Evolutionary conservation across 2,329 filamentous ascomycete genomes (phyloP).

Genomic region (Rugonectria rugulosa): DNA sequence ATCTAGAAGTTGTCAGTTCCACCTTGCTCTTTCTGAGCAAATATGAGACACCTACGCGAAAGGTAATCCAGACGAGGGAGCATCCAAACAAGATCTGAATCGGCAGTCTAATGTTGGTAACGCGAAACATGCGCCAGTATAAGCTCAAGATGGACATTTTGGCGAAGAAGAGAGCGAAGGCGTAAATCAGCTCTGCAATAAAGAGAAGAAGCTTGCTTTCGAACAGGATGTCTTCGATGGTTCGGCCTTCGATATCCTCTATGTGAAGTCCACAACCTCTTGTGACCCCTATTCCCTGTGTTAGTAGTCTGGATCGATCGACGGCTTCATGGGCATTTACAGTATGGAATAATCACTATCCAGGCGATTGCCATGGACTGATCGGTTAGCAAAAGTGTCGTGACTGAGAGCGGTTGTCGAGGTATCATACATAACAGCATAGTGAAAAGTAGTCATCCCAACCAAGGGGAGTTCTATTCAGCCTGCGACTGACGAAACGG

Average conservation of each 20-base stretch:
- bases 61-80: constrained; percentile 41
- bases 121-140: constrained; percentile 44
- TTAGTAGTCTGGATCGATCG: constrained; percentile 2
- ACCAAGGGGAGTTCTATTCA: constrained; percentile 27
- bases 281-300: constrained; percentile 17
- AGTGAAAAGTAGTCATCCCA: constrained; percentile 36
- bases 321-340: background rate
- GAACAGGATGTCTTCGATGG: constrained; percentile 14
- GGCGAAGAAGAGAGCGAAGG: constrained; percentile 39
- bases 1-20: constrained; percentile 27
- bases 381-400: background rate
- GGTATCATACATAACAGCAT: constrained; percentile 26
- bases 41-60: constrained; percentile 26
- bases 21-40: background rate
- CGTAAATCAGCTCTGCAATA: constrained; percentile 40
- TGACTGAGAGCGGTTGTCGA: background rate
- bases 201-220: constrained; percentile 24
- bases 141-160: constrained; percentile 41
- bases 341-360: constrained; percentile 26
- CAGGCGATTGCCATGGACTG: constrained; percentile 26
- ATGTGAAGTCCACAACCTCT: constrained; percentile 31
- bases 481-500: constrained; percentile 26
- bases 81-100: constrained; percentile 34
- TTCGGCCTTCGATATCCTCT: constrained; percentile 18
- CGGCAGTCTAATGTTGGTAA: constrained; percentile 34